phyloP scores from a whole-genome alignment of 2,329 filamentous ascomycete genomes.

The Hymenoscyphus fraxineus region DNA sequence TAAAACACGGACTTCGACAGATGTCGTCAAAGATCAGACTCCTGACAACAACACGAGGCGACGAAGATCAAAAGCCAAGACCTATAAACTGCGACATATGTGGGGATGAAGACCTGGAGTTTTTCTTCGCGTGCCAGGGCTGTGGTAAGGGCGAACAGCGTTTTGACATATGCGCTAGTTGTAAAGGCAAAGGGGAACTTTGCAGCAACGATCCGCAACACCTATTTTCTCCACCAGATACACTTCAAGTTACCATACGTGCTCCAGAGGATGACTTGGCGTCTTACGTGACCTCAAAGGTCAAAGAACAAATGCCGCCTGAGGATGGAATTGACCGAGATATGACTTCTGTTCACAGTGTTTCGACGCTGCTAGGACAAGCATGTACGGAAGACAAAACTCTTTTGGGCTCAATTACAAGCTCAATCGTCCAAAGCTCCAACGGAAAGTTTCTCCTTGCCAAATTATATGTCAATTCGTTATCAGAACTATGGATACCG shows the following conservation, averaged over 20 bases:
- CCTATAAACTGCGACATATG: constrained; percentile 13
- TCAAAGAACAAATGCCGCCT: constrained; percentile 15
- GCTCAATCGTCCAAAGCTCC: constrained; percentile 13
- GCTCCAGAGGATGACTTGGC: constrained; percentile 13
- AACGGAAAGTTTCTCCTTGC: constrained; percentile 18
- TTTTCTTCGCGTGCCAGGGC: constrained; percentile 13
- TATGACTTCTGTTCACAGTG: constrained; percentile 5
- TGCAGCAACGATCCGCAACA: constrained; percentile 13
- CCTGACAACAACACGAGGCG: constrained; percentile 16
- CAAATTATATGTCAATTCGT: constrained; percentile 16
- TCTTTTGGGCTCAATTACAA: constrained; percentile 10
- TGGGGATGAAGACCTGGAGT: not conserved
- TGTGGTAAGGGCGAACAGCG: constrained; percentile 11
- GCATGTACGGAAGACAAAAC: constrained; percentile 10
- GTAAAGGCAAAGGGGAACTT: not conserved
- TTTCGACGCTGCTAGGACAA: constrained; percentile 7
- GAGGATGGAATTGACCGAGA: constrained; percentile 5
- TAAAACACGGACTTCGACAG: constrained; percentile 11
- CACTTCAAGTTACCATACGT: constrained; percentile 12
- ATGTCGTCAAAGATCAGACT: constrained; percentile 13
- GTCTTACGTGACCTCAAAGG: constrained; percentile 9
- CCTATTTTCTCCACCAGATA: constrained; percentile 7
- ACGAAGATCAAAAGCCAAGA: not conserved
- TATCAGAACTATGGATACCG: constrained; percentile 10
- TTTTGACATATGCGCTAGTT: constrained; percentile 15